phyloP scores from a whole-genome alignment of 2,329 filamentous ascomycete species.

The Apiospora pterosperma region DNA sequence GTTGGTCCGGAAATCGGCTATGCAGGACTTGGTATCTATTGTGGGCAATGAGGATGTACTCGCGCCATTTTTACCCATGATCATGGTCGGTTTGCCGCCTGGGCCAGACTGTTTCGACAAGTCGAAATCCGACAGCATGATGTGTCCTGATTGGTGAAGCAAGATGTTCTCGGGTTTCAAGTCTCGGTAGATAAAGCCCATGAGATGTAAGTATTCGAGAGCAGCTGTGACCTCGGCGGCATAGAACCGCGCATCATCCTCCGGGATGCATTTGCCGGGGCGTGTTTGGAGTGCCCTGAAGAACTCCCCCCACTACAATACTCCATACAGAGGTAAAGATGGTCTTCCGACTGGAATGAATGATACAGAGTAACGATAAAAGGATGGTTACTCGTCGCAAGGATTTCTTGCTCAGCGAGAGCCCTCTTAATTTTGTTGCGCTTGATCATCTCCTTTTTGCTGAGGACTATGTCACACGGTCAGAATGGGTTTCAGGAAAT shows the following conservation, averaged over 20 bases:
- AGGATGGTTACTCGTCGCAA: conserved; percentile 97
- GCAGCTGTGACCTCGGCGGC: conserved; percentile 96
- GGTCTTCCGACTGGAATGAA: conserved; percentile 98
- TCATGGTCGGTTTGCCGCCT: conserved; percentile 96
- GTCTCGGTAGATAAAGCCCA: conserved; percentile 99
- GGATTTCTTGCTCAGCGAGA: conserved; percentile 93
- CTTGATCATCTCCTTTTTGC: conserved; percentile 99
- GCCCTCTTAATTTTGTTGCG: conserved; percentile 99
- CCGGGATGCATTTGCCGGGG: conserved; percentile 93
- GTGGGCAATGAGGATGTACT: conserved; percentile 84
- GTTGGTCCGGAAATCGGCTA: conserved; percentile 96
- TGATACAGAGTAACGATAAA: conserved; percentile 99
- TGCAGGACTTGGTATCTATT: conserved; percentile 98
- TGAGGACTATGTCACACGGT: conserved; percentile 65
- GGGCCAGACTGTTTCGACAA: conserved; percentile 96
- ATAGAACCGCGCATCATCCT: conserved; percentile 96
- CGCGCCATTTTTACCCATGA: conserved; percentile 83
- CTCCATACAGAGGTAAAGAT: conserved; percentile 99
- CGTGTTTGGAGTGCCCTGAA: conserved; percentile 95
- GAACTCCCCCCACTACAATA: conserved; percentile 98
- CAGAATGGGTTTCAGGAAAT: conserved; percentile 23
- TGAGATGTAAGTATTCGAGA: conserved; percentile 92
- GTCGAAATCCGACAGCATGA: conserved; percentile 99
- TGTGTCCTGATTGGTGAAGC: conserved; percentile 97
- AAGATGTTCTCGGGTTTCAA: conserved; percentile 98